phyloP scores from a whole-genome alignment of 768 basidiomycete genomes.

The Mycena amicta region DNA sequence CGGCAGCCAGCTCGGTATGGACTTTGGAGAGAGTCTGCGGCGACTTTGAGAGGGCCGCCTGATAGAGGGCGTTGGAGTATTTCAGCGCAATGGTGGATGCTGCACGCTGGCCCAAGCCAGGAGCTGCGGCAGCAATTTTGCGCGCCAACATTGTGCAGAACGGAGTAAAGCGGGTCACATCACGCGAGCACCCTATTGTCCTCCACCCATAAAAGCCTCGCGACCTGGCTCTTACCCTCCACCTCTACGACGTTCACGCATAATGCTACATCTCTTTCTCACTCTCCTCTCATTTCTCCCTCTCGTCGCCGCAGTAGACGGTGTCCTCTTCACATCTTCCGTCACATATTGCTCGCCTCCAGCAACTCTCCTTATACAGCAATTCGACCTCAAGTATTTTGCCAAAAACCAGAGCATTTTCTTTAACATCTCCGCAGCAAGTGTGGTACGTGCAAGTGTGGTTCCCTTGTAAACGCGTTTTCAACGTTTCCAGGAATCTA shows the following conservation, averaged over 20 bases:
- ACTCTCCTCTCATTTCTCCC: background rate
- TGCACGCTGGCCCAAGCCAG: conserved; percentile 65
- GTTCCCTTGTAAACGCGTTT: too few relatives aligned
- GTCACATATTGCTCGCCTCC: conserved; percentile 87
- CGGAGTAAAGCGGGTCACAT: conserved; percentile 13
- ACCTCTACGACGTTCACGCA: too few relatives aligned
- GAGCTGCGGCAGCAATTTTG: conserved; percentile 42
- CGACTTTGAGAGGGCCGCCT: conserved; percentile 81
- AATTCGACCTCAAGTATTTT: conserved; percentile 75
- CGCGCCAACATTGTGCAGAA: conserved; percentile 54
- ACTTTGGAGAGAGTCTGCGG: conserved; percentile 83
- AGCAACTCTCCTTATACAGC: conserved; percentile 75
- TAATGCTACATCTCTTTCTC: too few relatives aligned
- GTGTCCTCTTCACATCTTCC: conserved; percentile 63
- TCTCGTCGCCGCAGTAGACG: conserved; percentile 13
- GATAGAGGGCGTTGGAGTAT: conserved; percentile 82
- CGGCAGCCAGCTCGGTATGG: conserved; percentile 75
- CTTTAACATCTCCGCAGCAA: conserved; percentile 86
- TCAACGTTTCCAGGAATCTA: conserved; percentile 51
- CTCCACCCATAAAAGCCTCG: too few relatives aligned
- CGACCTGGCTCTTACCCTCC: too few relatives aligned
- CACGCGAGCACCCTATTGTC: too few relatives aligned
- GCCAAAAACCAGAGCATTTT: conserved; percentile 69
- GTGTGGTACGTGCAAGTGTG: conserved; percentile 78
- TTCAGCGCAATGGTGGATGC: conserved; percentile 79